Conservation (phyloP, 306 rosid species). For the Begonia peltatifolia region DNA sequence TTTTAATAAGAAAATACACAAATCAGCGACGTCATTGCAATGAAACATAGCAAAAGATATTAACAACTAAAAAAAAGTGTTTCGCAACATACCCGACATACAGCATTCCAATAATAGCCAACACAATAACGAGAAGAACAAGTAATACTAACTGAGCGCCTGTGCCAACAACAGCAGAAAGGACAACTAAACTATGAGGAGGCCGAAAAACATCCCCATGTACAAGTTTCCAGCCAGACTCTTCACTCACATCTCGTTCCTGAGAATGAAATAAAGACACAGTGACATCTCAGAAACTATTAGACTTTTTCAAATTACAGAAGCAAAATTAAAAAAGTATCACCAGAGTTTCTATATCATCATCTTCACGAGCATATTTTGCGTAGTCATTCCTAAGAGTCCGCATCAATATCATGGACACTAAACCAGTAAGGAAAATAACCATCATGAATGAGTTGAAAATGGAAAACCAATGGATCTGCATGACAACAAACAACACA, state of each 20-base stretch:
- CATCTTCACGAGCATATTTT: slow-evolving; percentile 96
- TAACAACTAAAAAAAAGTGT: not conserved
- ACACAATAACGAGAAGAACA: slow-evolving; percentile 83
- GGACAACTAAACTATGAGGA: slow-evolving; percentile 56
- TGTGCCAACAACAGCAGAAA: slow-evolving; percentile 93
- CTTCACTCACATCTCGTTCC: slow-evolving; percentile 98
- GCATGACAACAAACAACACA: slow-evolving; percentile 16
- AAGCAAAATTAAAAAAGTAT: slow-evolving; percentile 1
- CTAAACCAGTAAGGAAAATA: slow-evolving; percentile 97
- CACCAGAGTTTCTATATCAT: slow-evolving; percentile 89
- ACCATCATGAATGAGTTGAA: slow-evolving; percentile 99
- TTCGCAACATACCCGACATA: slow-evolving; percentile 56
- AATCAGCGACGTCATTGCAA: not conserved
- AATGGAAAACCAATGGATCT: slow-evolving; percentile 99
- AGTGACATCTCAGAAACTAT: not conserved
- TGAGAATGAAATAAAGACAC: slow-evolving; percentile 12
- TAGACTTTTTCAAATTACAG: not conserved
- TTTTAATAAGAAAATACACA: not conserved
- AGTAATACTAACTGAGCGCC: slow-evolving; percentile 94
- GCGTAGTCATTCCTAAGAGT: slow-evolving; percentile 97
- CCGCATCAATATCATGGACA: slow-evolving; percentile 96
- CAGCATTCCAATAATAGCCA: slow-evolving; percentile 95
- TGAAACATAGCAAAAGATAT: not conserved
- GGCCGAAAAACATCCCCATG: slow-evolving; percentile 98
- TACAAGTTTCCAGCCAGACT: slow-evolving; percentile 99